These are phyloP conservation scores for Tetragonia tetragonoides DNA, from an alignment of 148 eudicot genomes.

Conservation along the genomic window DNA sequence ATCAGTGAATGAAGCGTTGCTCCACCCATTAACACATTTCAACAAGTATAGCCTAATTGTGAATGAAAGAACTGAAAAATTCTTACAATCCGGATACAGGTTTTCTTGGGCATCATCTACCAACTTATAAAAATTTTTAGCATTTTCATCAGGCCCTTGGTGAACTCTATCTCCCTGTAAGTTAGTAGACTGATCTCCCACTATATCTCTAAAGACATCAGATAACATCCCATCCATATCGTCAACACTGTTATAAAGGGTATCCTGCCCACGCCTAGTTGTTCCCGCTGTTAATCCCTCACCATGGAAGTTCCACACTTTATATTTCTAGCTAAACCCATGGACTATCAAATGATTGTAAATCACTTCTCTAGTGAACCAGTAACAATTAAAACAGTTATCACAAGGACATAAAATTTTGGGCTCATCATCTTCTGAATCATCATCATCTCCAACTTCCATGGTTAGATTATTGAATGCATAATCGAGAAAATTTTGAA, in stretches of 20 bases:
- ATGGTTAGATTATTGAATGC: background rate
- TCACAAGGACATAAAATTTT: constrained; percentile 8
- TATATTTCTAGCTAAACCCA: background rate
- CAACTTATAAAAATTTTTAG: constrained; percentile 10
- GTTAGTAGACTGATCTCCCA: background rate
- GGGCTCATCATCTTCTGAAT: constrained; percentile 1
- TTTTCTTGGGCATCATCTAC: constrained; percentile 12
- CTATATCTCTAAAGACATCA: background rate
- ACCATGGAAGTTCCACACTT: constrained; percentile 15
- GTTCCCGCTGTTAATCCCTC: constrained; percentile 7
- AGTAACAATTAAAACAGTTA: constrained; percentile 5
- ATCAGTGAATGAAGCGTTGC: constrained; percentile 8
- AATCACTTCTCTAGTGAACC: constrained; percentile 10
- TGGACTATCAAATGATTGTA: constrained; percentile 9
- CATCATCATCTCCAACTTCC: background rate
- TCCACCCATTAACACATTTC: constrained; percentile 10
- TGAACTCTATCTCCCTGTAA: background rate
- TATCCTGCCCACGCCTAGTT: background rate
- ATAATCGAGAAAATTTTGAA: background rate
- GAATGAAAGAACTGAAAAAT: constrained; percentile 6
- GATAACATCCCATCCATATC: constrained; percentile 1
- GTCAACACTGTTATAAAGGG: background rate
- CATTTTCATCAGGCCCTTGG: background rate
- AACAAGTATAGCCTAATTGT: background rate
- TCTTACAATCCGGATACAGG: constrained; percentile 1